Evolutionary conservation across 306 rosid genomes (phyloP), one percentile per base, ranked within the genome.

Genomic region (Astragalus glycyphyllos): DNA sequence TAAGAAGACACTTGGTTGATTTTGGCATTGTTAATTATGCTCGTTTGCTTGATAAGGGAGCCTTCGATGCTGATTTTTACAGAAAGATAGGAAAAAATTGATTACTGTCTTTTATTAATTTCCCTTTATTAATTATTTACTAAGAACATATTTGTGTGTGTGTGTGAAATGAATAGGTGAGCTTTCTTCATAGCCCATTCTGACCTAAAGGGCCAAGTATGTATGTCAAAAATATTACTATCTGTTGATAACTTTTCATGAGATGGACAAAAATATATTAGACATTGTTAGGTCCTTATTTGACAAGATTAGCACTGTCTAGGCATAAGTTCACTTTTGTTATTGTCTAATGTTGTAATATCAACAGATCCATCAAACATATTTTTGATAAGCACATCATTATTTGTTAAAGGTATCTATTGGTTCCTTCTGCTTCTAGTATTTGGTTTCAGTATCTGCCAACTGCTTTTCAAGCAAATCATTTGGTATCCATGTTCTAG

Each of bases 1-100:
- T 56, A 58, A 58, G 56, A 64, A 48, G 60, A 61, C n/a, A 16
- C 83, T 40, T 16, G 58, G 49, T 68, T 68, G 59, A 49, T 70
- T 67, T 78, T 77, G 35, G 47, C 69, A 72, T 84, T 78, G 77
- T 68, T 64, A 48, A 59, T 59, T 75, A 3, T 44, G 57, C 53
- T 71, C 17, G 8, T 78, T 70, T 69, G 75, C 45, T 75, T 77
- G 75, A 16, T 45, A 35, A 62, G 61, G 59, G 59, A 65, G 53
- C 63, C 58, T 72, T 35, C 16, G 53, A 29, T 46, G 42, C 68
- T 58, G 32, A 45, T 57, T 71, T 71, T 15, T 55, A 29, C 67
- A 44, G 50, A 34, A 77, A 26, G 17, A 6, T 0, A 40, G 9
- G 8, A 40, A 8, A 49, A 68, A 20, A 58, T n/a, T 20, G 34